phyloP scores from a whole-genome alignment of 148 eudicot genomes.

The Camellia granthamiana region DNA sequence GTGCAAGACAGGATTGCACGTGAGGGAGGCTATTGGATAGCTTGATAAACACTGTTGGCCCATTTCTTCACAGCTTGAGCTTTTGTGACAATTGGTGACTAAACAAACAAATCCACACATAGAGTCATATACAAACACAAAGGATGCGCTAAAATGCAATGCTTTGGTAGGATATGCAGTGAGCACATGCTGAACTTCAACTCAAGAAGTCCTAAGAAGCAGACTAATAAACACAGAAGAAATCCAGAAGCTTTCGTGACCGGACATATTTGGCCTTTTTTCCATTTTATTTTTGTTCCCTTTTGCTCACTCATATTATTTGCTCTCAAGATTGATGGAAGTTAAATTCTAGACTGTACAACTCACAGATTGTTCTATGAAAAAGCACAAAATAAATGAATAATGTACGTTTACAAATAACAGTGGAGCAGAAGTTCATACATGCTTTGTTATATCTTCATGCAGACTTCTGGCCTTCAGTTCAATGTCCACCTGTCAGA shows the following conservation, averaged over 20 bases:
- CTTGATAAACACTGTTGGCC: too few species aligned
- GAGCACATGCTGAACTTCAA: background rate
- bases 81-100: background rate
- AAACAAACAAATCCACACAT: background rate
- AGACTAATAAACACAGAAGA: background rate
- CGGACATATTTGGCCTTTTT: background rate
- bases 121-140: background rate
- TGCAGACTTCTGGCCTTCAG: conserved; percentile 60
- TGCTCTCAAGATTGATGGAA: background rate
- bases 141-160: background rate
- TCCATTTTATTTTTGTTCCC: background rate
- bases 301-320: background rate
- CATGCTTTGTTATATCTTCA: conserved; percentile 65
- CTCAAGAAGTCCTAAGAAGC: background rate
- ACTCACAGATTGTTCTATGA: background rate
- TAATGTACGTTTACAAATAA: background rate
- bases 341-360: background rate
- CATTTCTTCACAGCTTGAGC: too few species aligned
- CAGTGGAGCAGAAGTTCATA: conserved; percentile 28
- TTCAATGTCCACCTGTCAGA: conserved; percentile 56
- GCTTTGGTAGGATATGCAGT: background rate
- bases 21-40: too few species aligned
- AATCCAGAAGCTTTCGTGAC: background rate
- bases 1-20: too few species aligned
- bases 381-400: background rate